Percentiles rank a stretch among this genome's conserved stretches.
Conservation (phyloP, 1,284 basidiomycete genomes). For the Phlebopus sp. region DNA sequence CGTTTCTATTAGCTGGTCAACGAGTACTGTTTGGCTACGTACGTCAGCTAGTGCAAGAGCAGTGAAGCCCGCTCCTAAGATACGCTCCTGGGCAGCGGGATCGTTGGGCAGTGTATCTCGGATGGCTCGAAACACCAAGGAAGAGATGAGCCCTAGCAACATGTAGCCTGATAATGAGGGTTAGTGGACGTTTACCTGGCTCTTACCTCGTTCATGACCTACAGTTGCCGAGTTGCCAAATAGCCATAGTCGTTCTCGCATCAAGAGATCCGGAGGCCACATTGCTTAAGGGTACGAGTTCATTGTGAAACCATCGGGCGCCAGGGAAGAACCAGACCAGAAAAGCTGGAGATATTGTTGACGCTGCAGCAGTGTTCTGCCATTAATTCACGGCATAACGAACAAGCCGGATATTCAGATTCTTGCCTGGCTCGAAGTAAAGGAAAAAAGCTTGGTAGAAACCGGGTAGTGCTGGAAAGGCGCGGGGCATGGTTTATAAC, state of each 20-base stretch:
- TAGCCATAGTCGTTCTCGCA: slow-evolving; percentile 57
- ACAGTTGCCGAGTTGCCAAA: slow-evolving; percentile 76
- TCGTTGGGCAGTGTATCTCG: slow-evolving; percentile 59
- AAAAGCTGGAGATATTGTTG: slow-evolving; percentile 57
- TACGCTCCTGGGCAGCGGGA: slow-evolving; percentile 64
- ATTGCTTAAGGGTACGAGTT: slow-evolving; percentile 54
- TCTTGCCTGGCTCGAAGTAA: slow-evolving; percentile 65
- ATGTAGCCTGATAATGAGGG: slow-evolving; percentile 53
- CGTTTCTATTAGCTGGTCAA: slow-evolving; percentile 3
- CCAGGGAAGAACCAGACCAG: slow-evolving; percentile 63
- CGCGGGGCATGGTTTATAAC: slow-evolving; percentile 15
- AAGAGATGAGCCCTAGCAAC: slow-evolving; percentile 63
- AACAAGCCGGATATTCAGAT: background rate
- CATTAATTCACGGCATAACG: background rate
- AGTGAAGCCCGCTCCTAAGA: slow-evolving; percentile 61
- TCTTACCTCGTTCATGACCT: slow-evolving; percentile 16
- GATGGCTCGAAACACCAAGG: slow-evolving; percentile 68
- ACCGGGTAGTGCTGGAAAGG: slow-evolving; percentile 63
- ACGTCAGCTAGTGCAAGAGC: slow-evolving; percentile 75
- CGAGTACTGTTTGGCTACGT: slow-evolving; percentile 26
- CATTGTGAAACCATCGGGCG: slow-evolving; percentile 67
- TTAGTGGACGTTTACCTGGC: background rate
- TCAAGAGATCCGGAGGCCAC: slow-evolving; percentile 41
- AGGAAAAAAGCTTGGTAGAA: slow-evolving; percentile 67
- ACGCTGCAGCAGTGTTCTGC: slow-evolving; percentile 38